Conservation (phyloP, 129 eudicot species). For the Kitagawia praeruptora region DNA sequence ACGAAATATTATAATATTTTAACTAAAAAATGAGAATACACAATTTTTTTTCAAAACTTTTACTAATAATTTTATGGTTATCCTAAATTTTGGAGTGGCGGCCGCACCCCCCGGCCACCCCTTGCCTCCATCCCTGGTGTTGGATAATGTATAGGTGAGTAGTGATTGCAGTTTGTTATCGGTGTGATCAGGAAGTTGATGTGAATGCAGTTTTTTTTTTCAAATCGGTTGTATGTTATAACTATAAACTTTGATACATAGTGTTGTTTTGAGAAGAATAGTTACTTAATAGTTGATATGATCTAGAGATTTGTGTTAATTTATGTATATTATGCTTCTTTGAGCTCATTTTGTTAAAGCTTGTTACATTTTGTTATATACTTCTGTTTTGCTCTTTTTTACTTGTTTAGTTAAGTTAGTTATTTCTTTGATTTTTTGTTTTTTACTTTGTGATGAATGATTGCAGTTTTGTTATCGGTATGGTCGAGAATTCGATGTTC, state of each 20-base stretch:
- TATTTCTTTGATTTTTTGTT: no score
- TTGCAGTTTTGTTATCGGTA: not conserved
- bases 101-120: no score
- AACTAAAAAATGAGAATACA: no score
- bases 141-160: no score
- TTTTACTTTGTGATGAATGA: not conserved
- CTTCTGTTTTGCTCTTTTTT: not conserved
- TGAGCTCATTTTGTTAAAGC: not conserved
- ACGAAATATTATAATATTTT: no score
- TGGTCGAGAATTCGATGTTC: not conserved
- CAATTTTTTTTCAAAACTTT: no score
- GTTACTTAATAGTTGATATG: not conserved
- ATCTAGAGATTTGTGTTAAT: not conserved
- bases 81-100: no score
- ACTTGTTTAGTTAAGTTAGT: not conserved
- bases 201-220: not conserved
- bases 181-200: not conserved
- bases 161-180: not conserved
- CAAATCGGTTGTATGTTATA: not conserved
- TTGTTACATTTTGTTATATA: not conserved
- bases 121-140: not conserved
- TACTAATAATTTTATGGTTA: no score
- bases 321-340: not conserved
- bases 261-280: not conserved
- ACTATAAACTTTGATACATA: not conserved